Percentiles rank a stretch among this genome's conserved stretches.
Conservation (phyloP, 1,139 yeast species). For the Nadsonia commutata region DNA sequence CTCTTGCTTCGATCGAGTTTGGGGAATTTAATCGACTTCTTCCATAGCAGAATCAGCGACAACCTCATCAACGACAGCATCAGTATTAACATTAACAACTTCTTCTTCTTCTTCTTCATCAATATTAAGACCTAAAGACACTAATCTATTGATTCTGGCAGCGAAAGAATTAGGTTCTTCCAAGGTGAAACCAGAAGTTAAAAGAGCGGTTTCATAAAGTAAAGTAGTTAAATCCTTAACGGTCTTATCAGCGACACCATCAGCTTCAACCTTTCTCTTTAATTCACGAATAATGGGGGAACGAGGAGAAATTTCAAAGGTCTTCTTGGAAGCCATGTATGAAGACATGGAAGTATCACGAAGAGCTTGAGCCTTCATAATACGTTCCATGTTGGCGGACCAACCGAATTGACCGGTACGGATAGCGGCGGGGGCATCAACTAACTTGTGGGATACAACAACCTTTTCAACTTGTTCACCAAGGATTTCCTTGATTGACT, state of each 20-base stretch:
- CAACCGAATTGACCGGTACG: slow-evolving; percentile 99
- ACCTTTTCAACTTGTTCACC: slow-evolving; percentile 99
- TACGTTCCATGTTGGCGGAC: slow-evolving; percentile 99
- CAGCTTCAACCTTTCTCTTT: slow-evolving; percentile 89
- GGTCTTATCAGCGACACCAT: slow-evolving; percentile 96
- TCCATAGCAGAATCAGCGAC: slow-evolving; percentile 84
- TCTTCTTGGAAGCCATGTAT: slow-evolving; percentile 99
- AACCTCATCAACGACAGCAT: slow-evolving; percentile 49
- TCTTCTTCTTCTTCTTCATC: slow-evolving; percentile 69
- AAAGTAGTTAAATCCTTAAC: slow-evolving; percentile 95
- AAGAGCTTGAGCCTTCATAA: slow-evolving; percentile 99
- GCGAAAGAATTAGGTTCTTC: slow-evolving; percentile 98
- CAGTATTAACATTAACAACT: slow-evolving; percentile 31
- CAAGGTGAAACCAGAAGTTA: slow-evolving; percentile 96
- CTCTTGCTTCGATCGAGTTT: slow-evolving; percentile 2
- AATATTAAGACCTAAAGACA: slow-evolving; percentile 94
- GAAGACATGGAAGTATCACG: slow-evolving; percentile 98
- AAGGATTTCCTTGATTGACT: slow-evolving; percentile 89
- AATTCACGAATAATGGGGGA: slow-evolving; percentile 91
- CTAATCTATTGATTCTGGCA: slow-evolving; percentile 93
- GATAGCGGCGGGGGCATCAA: slow-evolving; percentile 98
- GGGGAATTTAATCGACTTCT: slow-evolving; percentile 71
- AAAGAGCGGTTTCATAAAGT: slow-evolving; percentile 92
- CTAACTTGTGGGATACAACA: slow-evolving; percentile 92
- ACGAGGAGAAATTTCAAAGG: slow-evolving; percentile 95